These are phyloP conservation scores for Beauveria australis DNA, from an alignment of 2,329 filamentous ascomycete species.

Conservation along the genomic window DNA sequence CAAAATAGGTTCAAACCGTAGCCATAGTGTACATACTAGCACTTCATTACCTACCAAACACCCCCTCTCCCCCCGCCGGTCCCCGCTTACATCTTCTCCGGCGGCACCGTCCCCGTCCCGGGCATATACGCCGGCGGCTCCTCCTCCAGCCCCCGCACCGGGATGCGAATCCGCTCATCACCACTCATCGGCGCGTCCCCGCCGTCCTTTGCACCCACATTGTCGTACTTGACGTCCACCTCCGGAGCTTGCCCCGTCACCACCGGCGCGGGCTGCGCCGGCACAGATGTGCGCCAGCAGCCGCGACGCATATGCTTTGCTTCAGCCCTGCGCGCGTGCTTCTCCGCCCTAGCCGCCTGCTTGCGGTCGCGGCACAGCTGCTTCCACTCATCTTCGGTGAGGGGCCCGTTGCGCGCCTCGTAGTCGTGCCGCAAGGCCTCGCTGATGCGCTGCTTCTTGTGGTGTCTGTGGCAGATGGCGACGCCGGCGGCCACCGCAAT, in stretches of 20 bases:
- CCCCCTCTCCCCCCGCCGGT: too few species aligned
- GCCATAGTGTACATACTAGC: background rate
- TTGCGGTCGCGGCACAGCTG: constrained; percentile 7
- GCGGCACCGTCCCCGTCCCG: background rate
- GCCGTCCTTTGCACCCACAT: too few species aligned
- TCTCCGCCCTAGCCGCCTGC: constrained; percentile 3
- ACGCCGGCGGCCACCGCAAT: background rate
- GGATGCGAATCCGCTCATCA: background rate
- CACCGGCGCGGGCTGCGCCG: background rate
- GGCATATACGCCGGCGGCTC: constrained; percentile 2
- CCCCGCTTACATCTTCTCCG: background rate
- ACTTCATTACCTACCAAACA: too few species aligned
- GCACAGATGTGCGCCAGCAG: background rate
- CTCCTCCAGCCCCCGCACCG: background rate
- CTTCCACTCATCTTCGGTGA: constrained; percentile 5
- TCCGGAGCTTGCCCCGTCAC: background rate
- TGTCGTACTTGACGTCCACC: background rate
- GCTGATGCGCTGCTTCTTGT: constrained; percentile 6
- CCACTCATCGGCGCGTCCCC: background rate
- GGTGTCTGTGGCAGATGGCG: constrained; percentile 8
- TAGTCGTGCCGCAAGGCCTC: background rate
- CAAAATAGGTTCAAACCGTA: background rate
- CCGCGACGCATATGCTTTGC: background rate
- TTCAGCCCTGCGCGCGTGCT: constrained; percentile 1
- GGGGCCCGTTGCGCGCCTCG: background rate